Percentiles rank a stretch among this genome's conserved stretches.
Conservation (phyloP, 2,329 filamentous ascomycete genomes). For the Stemphylium beticola region DNA sequence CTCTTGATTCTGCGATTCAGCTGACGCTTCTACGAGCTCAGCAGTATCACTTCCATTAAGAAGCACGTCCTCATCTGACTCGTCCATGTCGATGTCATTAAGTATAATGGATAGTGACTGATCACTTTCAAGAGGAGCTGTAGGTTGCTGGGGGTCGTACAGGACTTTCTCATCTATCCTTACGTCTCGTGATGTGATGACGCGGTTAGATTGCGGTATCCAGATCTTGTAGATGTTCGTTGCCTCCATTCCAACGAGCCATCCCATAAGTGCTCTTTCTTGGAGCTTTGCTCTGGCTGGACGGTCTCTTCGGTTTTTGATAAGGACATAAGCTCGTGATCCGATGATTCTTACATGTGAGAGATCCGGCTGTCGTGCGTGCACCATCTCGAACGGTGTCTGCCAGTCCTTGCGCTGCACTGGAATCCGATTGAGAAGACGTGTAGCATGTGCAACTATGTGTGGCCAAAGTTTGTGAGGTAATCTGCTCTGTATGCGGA, state of each 20-base stretch:
- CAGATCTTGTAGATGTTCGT: not conserved
- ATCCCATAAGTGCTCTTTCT: not conserved
- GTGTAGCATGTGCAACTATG: no score
- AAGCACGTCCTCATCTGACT: no score
- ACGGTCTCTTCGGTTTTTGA: not conserved
- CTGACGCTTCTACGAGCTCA: no score
- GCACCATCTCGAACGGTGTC: not conserved
- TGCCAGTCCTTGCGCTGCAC: conserved; percentile 6
- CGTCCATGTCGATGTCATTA: no score
- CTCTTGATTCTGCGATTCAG: no score
- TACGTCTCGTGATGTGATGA: not conserved
- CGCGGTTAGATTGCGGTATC: not conserved
- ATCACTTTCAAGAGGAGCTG: no score
- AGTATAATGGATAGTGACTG: no score
- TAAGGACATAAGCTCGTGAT: not conserved
- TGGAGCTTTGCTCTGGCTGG: not conserved
- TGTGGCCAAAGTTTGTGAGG: no score
- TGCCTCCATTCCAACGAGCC: not conserved
- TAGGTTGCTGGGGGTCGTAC: no score
- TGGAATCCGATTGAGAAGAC: no score
- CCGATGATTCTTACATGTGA: not conserved
- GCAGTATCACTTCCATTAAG: no score
- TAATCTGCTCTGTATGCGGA: no score
- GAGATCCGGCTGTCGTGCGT: not conserved
- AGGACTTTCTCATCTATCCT: not conserved